Evolutionary conservation across 116 monocot species (phyloP).

Genomic region (Iris pallida): DNA sequence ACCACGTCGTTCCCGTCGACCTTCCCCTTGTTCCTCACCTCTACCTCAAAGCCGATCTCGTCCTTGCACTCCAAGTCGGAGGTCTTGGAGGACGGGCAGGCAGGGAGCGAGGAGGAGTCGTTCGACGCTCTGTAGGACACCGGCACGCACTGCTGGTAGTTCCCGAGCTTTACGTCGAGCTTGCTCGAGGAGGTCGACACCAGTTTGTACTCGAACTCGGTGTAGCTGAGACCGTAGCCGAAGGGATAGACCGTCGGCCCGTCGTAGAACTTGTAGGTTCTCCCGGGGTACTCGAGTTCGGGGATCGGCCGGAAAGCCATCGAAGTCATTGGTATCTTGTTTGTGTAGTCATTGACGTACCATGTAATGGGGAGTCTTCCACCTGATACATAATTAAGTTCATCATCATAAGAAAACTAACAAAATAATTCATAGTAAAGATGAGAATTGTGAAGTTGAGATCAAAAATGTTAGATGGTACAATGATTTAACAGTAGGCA

Average conservation of each 20-base stretch:
- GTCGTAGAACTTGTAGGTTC: constrained; percentile 49
- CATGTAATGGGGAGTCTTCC: constrained; percentile 43
- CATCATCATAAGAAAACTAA: not conserved
- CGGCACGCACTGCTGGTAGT: constrained; percentile 14
- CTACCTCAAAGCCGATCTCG: constrained; percentile 7
- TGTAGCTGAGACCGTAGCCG: constrained; percentile 44
- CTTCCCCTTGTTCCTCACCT: constrained; percentile 9
- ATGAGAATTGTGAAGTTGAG: no score
- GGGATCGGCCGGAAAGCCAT: constrained; percentile 28
- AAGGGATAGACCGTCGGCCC: constrained; percentile 33
- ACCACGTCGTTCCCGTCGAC: constrained; percentile 10
- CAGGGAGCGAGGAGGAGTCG: not conserved
- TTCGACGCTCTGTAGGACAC: not conserved
- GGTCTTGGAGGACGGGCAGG: not conserved
- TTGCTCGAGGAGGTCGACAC: not conserved
- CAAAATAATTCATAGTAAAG: no score
- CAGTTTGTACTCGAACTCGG: constrained; percentile 24
- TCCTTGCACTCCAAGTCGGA: constrained; percentile 9
- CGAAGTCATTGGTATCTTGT: constrained; percentile 30
- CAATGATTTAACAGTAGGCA: no score
- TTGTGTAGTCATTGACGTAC: constrained; percentile 16
- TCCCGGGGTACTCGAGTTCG: constrained; percentile 33
- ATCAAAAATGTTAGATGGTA: no score
- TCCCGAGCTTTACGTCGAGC: not conserved
- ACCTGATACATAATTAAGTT: constrained; percentile 12